Percentiles rank a stretch among this genome's conserved stretches.
These are phyloP conservation scores for Moricandia moricandioides DNA, from an alignment of 345 rosid genomes.

Conservation along the genomic window DNA sequence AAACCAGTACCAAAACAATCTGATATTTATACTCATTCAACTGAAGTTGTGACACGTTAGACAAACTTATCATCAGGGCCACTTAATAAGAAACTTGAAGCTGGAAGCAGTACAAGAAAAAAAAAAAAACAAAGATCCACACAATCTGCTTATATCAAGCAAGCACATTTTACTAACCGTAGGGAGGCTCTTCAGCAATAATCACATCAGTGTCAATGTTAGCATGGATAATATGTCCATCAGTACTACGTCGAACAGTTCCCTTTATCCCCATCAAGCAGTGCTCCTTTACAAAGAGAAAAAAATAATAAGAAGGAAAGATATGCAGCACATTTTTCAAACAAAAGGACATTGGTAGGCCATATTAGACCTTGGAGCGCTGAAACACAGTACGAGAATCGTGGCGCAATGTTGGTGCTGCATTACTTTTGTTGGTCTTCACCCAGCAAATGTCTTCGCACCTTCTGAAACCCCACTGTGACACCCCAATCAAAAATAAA, in stretches of 20 bases:
- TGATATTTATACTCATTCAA: background rate
- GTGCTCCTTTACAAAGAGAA: conserved; percentile 65
- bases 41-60: background rate
- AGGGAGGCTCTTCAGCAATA: conserved; percentile 96
- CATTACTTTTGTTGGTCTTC: conserved; percentile 91
- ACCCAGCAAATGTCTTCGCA: conserved; percentile 99
- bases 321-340: background rate
- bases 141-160: background rate
- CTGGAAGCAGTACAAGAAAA: background rate
- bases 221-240: conserved; percentile 98
- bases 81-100: background rate
- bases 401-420: conserved; percentile 90
- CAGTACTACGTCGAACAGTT: conserved; percentile 96
- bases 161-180: conserved; percentile 59
- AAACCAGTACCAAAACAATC: background rate
- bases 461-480: conserved; percentile 97
- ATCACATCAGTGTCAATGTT: conserved; percentile 98
- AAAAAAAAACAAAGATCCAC: background rate
- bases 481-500: conserved; percentile 10
- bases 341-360: background rate
- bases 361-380: conserved; percentile 82
- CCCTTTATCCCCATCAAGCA: conserved; percentile 99
- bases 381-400: conserved; percentile 94
- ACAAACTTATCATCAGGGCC: background rate
- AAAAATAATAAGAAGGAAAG: conserved; percentile 4